Base-by-base conservation (phyloP, 495 filamentous ascomycete species). In the Viridothelium virens region DNA sequence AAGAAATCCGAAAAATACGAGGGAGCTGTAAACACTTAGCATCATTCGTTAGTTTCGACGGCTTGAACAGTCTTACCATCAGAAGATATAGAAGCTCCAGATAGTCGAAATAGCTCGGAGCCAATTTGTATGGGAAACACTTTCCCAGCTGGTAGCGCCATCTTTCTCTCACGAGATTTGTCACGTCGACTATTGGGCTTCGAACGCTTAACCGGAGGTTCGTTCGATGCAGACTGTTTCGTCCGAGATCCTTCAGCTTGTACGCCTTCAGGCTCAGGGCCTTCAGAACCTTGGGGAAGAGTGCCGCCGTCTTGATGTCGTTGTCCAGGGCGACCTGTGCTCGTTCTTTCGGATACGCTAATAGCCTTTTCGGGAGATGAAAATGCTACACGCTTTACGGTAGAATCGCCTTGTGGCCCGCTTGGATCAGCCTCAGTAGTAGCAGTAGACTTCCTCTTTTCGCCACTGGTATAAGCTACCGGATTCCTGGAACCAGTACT, bases 1-100 rank as follows among this genome's bases (percentile, higher is more conserved):
- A 98, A 98, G 78, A 92, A 97, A 68, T 89, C 88, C 31, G 94
- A 96, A 76, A 98, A 97, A 76, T 97, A 98, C 67, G 94, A 97
- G 71, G 93, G 93, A 77, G 92, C 93, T 97, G 80, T 82, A 75
- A 76, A 80, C 73, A 75, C 73, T 86, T 76, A 86, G 81, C 69
- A 69, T 70, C 36, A 37, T 37, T 39, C 53, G 18, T 56, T 50
- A 62, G 61, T 9, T 9, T 16, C 2, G 18, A 0, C n/a, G 47
- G 14, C n/a, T 3, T n/a, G 50, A 65, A 65, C 61, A 68, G 68
- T 87, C 89, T 81, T 77, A 97, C 93, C 91, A 85, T 97, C 93
- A 62, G 92, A 96, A 56, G 91, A 92, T 68, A 97, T 85, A 61
- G 91, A 96, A 18, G 93, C 93, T n/a, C 93, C 93, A 0, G 92